A percentile compares a stretch with the other conserved stretches of the same genome.
These are phyloP conservation scores for Podaxis rugospora DNA, from an alignment of 768 basidiomycete species.

Conservation along the genomic window DNA sequence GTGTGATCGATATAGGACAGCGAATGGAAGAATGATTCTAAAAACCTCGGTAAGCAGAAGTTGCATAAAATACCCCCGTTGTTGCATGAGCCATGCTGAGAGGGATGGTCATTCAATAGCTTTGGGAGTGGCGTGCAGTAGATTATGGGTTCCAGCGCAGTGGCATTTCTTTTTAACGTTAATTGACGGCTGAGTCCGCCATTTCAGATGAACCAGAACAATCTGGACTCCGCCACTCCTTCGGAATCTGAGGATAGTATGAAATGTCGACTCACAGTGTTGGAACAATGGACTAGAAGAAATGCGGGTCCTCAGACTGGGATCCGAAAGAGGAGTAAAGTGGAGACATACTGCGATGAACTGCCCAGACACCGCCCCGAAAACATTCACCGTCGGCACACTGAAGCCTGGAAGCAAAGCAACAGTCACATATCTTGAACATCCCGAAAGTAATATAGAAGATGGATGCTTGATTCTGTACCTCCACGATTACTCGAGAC, in stretches of 20 bases:
- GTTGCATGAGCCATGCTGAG: neutral
- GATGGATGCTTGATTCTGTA: slow-evolving; percentile 17
- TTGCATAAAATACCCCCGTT: neutral
- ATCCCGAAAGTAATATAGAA: neutral
- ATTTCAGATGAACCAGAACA: neutral
- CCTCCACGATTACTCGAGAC: slow-evolving; percentile 40
- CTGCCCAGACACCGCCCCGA: slow-evolving; percentile 44
- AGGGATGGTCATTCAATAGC: neutral
- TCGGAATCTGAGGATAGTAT: neutral
- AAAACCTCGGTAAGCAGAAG: neutral
- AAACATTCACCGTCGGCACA: slow-evolving; percentile 51
- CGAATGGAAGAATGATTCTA: slow-evolving; percentile 46
- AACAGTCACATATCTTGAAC: neutral
- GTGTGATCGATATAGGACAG: slow-evolving; percentile 42
- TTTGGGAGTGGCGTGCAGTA: neutral
- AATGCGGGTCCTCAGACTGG: neutral
- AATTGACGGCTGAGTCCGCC: neutral
- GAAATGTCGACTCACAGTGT: slow-evolving; percentile 30
- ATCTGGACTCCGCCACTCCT: neutral
- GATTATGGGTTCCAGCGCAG: neutral
- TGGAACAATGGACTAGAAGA: slow-evolving; percentile 53
- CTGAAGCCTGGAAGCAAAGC: slow-evolving; percentile 39
- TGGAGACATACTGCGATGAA: slow-evolving; percentile 34
- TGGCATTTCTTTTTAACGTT: neutral
- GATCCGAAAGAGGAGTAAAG: neutral